These are phyloP conservation scores for Spathaspora hagerdaliae DNA, from an alignment of 805 yeast genomes.

Conservation along the genomic window DNA sequence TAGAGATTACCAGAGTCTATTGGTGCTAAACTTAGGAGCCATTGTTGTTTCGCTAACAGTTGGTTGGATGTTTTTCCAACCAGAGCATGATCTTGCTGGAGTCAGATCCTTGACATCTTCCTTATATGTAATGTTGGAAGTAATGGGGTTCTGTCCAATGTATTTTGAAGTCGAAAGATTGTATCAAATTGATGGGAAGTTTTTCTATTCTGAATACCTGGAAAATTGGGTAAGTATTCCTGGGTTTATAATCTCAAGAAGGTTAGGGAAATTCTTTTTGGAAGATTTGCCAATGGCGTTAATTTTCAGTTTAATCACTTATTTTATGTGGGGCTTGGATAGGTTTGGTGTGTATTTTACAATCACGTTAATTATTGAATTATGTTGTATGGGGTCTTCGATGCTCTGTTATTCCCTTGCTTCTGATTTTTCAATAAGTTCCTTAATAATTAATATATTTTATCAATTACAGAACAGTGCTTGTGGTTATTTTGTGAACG, in stretches of 20 bases:
- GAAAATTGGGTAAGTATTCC: slow-evolving; percentile 64
- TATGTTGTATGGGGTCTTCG: slow-evolving; percentile 55
- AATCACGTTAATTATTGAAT: slow-evolving; percentile 51
- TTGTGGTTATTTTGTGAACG: slow-evolving; percentile 77
- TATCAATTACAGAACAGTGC: slow-evolving; percentile 74
- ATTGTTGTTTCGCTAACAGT: slow-evolving; percentile 52
- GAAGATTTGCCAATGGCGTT: slow-evolving; percentile 69
- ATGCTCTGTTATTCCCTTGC: slow-evolving; percentile 51
- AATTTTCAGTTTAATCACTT: slow-evolving; percentile 57
- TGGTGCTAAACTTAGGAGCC: slow-evolving; percentile 36
- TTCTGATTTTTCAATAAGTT: slow-evolving; percentile 58
- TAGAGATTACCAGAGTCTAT: slow-evolving; percentile 29
- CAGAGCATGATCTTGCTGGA: slow-evolving; percentile 58
- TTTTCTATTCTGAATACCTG: slow-evolving; percentile 54
- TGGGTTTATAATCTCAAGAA: slow-evolving; percentile 65
- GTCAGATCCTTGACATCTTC: slow-evolving; percentile 50
- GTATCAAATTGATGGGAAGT: slow-evolving; percentile 34
- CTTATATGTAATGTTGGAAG: slow-evolving; percentile 35
- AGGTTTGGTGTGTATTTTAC: slow-evolving; percentile 64
- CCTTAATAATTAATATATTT: slow-evolving; percentile 57
- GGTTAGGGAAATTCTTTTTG: slow-evolving; percentile 58
- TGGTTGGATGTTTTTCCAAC: slow-evolving; percentile 77
- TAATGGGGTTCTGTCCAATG: slow-evolving; percentile 38
- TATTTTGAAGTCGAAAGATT: slow-evolving; percentile 36
- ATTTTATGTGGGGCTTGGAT: slow-evolving; percentile 74